A percentile compares a stretch with the other conserved stretches of the same genome.
These are phyloP conservation scores for Penicillium sp. DNA, from an alignment of 2,329 filamentous ascomycete species.

Conservation along the genomic window DNA sequence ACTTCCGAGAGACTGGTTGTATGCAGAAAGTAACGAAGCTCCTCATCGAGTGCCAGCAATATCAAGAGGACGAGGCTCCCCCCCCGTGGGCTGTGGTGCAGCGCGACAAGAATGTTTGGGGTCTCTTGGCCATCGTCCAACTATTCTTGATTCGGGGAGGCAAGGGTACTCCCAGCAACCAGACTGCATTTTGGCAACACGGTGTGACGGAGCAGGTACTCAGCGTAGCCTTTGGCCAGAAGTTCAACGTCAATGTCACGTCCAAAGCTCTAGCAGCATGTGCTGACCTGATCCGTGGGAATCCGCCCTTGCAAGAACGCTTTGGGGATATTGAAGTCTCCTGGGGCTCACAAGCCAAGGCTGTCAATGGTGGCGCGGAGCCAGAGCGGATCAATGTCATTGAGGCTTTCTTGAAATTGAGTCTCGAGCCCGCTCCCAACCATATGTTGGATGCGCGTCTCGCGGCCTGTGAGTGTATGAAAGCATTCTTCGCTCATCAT, in stretches of 20 bases:
- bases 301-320: constrained; percentile 75
- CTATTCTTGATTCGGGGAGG: constrained; percentile 83
- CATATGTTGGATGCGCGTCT: constrained; percentile 76
- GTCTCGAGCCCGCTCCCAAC: constrained; percentile 65
- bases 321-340: constrained; percentile 84
- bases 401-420: constrained; percentile 83
- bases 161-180: constrained; percentile 76
- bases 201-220: constrained; percentile 77
- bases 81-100: constrained; percentile 75
- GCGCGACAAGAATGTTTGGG: constrained; percentile 87
- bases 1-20: constrained; percentile 88
- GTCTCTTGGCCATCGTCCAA: constrained; percentile 79
- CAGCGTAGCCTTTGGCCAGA: constrained; percentile 75
- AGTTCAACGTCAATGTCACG: constrained; percentile 73
- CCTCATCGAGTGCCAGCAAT: constrained; percentile 58
- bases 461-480: constrained; percentile 84
- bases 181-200: constrained; percentile 80
- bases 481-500: constrained; percentile 87
- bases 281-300: constrained; percentile 83
- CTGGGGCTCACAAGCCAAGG: constrained; percentile 10
- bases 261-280: constrained; percentile 83
- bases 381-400: constrained; percentile 77
- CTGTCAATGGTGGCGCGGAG: constrained; percentile 43
- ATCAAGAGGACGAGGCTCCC: constrained; percentile 56
- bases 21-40: constrained; percentile 70